Percentiles rank a stretch among this genome's conserved stretches.
These are phyloP conservation scores for Coemansia sp. DNA, from an alignment of 192 early-diverging fungal genomes.

Conservation along the genomic window DNA sequence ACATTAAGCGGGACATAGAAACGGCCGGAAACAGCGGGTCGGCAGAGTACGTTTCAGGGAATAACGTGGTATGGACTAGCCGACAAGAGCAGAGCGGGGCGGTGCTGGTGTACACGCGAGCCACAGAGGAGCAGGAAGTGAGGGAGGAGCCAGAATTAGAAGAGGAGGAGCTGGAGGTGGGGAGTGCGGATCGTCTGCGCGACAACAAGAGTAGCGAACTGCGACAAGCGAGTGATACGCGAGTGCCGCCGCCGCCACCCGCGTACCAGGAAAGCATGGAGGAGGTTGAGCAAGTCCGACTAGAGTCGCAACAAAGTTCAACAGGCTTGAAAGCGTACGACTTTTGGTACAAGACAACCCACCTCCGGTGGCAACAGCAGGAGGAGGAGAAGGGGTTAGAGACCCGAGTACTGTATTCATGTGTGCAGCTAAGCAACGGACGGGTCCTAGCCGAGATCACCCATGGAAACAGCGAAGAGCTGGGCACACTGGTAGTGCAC, in stretches of 20 bases:
- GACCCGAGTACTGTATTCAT: conserved; percentile 20
- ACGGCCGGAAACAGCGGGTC: no score
- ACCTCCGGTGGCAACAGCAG: conserved; percentile 25
- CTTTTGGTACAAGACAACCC: neutral
- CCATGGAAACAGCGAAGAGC: neutral
- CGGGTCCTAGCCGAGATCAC: conserved; percentile 33
- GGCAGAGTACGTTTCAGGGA: neutral
- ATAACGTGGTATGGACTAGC: conserved; percentile 21
- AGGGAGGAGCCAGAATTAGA: neutral
- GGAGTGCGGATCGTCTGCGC: neutral
- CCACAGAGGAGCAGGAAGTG: no score
- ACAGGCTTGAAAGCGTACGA: no score
- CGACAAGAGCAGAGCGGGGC: conserved; percentile 14
- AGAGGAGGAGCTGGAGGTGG: neutral
- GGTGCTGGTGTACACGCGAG: conserved; percentile 32
- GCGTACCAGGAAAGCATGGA: conserved; percentile 37
- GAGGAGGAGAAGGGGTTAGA: conserved; percentile 18
- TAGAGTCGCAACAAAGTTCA: conserved; percentile 6
- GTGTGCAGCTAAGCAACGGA: conserved; percentile 22
- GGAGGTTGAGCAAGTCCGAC: neutral
- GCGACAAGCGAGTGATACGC: neutral
- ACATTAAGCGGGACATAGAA: no score
- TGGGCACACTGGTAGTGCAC: conserved; percentile 35
- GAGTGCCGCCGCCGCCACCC: neutral
- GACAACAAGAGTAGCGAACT: no score